Conservation (phyloP, 129 eudicot genomes). For the Dittrichia graveolens region DNA sequence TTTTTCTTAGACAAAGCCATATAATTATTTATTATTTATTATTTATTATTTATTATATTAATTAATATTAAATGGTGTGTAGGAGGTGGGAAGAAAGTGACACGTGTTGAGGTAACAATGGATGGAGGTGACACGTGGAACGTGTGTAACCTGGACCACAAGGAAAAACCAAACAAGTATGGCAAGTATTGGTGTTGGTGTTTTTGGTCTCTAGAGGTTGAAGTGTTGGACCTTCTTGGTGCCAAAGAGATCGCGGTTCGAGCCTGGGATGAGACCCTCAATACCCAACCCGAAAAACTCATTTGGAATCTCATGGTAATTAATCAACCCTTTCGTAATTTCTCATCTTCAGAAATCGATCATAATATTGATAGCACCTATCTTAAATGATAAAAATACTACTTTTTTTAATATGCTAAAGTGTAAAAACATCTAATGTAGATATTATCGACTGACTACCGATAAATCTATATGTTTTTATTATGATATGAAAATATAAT, state of each 20-base stretch:
- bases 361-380: too few relatives aligned
- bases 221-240: slow-evolving; percentile 77
- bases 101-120: slow-evolving; percentile 90
- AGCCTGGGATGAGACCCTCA: slow-evolving; percentile 90
- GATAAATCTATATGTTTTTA: too few relatives aligned
- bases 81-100: slow-evolving; percentile 98
- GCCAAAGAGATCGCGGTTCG: slow-evolving; percentile 93
- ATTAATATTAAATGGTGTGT: background rate
- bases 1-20: background rate
- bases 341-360: background rate
- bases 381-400: too few relatives aligned
- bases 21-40: background rate
- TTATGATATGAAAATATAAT: too few relatives aligned
- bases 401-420: too few relatives aligned
- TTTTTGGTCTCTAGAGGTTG: slow-evolving; percentile 94
- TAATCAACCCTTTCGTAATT: background rate
- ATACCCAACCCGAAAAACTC: slow-evolving; percentile 96
- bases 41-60: too few relatives aligned
- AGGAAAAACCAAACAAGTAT: slow-evolving; percentile 75
- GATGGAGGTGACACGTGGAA: slow-evolving; percentile 95
- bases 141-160: slow-evolving; percentile 59
- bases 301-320: slow-evolving; percentile 94
- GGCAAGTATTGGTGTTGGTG: slow-evolving; percentile 99
- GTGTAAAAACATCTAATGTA: too few relatives aligned
- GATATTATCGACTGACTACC: too few relatives aligned